A percentile compares a stretch with the other conserved stretches of the same genome.
Conservation (phyloP, 495 filamentous ascomycete species). For the Terfezia claveryi region DNA sequence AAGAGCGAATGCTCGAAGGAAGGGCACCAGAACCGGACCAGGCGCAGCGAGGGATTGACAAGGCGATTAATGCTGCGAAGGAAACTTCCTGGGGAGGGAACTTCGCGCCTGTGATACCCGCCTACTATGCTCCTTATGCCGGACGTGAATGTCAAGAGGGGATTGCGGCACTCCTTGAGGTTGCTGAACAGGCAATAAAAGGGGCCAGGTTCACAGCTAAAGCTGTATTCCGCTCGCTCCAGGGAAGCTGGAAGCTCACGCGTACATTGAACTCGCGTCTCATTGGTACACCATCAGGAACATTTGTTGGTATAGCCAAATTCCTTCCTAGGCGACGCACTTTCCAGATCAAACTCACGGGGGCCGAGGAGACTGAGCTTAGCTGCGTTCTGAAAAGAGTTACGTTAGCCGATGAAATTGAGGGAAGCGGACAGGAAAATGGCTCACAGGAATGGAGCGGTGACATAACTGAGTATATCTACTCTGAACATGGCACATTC, state of each 20-base stretch:
- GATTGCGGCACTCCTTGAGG: background rate
- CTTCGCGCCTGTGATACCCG: slow-evolving; percentile 1
- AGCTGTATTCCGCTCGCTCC: slow-evolving; percentile 51
- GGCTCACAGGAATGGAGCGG: background rate
- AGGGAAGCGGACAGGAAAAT: background rate
- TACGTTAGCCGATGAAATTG: too few relatives aligned
- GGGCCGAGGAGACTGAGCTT: background rate
- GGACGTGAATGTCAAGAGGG: background rate
- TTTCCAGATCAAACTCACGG: background rate
- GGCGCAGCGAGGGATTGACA: background rate
- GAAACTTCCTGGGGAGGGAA: background rate
- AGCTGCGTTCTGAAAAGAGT: background rate
- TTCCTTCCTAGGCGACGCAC: slow-evolving; percentile 39
- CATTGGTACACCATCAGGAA: slow-evolving; percentile 34
- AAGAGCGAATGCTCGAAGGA: too few relatives aligned
- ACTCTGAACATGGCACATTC: slow-evolving; percentile 41
- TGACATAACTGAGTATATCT: slow-evolving; percentile 36
- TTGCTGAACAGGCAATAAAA: too few relatives aligned
- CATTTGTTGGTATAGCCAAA: slow-evolving; percentile 34
- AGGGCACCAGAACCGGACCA: too few relatives aligned
- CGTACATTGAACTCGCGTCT: slow-evolving; percentile 27
- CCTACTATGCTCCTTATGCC: background rate
- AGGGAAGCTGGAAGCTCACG: slow-evolving; percentile 46
- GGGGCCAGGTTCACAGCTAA: slow-evolving; percentile 21
- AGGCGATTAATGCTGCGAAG: background rate